These are phyloP conservation scores for Thelonectria olida DNA, from an alignment of 2,329 filamentous ascomycete genomes.

Conservation along the genomic window DNA sequence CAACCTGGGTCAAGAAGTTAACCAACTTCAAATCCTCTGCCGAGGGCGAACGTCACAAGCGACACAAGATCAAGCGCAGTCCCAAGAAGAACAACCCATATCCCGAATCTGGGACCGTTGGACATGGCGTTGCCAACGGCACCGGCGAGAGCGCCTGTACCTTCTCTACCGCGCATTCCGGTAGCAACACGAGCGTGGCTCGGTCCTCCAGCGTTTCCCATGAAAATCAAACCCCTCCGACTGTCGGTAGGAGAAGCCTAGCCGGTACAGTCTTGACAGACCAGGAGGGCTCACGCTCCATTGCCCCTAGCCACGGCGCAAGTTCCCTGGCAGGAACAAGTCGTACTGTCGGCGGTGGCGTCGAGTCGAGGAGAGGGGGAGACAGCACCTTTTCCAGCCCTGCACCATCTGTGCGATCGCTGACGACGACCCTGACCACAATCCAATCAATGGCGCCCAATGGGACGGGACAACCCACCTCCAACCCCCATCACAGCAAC, in stretches of 20 bases:
- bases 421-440: conserved; percentile 86
- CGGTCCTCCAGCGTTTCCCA: conserved; percentile 69
- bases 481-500: conserved; percentile 48
- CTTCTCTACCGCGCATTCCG: conserved; percentile 65
- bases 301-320: conserved; percentile 78
- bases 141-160: conserved; percentile 59
- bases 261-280: conserved; percentile 88
- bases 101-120: conserved; percentile 76
- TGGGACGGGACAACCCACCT: conserved; percentile 50
- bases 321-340: conserved; percentile 77
- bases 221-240: conserved; percentile 66
- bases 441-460: conserved; percentile 79
- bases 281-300: conserved; percentile 77
- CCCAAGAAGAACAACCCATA: conserved; percentile 90
- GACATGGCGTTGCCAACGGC: conserved; percentile 42
- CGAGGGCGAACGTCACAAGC: conserved; percentile 59
- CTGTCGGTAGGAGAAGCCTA: conserved; percentile 75
- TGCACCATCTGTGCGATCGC: conserved; percentile 80
- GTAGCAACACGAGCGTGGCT: conserved; percentile 63
- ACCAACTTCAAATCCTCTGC: conserved; percentile 84
- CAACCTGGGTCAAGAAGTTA: conserved; percentile 93
- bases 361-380: conserved; percentile 75
- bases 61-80: conserved; percentile 62
- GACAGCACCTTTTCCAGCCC: conserved; percentile 85
- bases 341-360: conserved; percentile 71